Percentiles rank a stretch among this genome's conserved stretches.
Evolutionary conservation across 257 asterid species (phyloP).

Genomic region (Anisodus acutangulus): DNA sequence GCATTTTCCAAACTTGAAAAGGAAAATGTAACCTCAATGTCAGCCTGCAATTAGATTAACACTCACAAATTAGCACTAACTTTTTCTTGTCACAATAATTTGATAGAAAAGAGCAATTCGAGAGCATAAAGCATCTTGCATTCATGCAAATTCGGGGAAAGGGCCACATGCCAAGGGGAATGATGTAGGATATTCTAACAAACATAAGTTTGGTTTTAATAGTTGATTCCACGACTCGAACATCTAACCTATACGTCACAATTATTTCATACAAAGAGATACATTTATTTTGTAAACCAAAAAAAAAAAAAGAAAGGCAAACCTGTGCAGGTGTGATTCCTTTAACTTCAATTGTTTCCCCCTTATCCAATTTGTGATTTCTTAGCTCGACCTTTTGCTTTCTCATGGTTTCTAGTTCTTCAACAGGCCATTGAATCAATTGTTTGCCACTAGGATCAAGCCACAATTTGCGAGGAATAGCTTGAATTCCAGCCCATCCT

Average conservation of each 20-base stretch:
- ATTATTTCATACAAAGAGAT: neutral
- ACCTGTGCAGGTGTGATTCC: slow-evolving; percentile 19
- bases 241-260: neutral
- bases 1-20: slow-evolving; percentile 23
- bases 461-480: neutral
- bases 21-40: neutral
- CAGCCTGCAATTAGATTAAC: neutral
- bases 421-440: neutral
- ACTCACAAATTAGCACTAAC: neutral
- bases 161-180: neutral
- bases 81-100: neutral
- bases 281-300: neutral
- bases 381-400: neutral
- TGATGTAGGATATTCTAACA: neutral
- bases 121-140: neutral
- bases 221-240: neutral
- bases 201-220: neutral
- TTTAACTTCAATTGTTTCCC: neutral
- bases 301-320: neutral
- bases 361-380: neutral
- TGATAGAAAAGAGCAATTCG: neutral
- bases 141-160: neutral
- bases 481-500: slow-evolving; percentile 31
- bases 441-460: slow-evolving; percentile 8
- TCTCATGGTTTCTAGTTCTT: slow-evolving; percentile 8